Percentiles rank a stretch among this genome's conserved stretches.
These are phyloP conservation scores for Malassezia japonica DNA, from an alignment of 1,284 basidiomycete genomes.

Conservation along the genomic window DNA sequence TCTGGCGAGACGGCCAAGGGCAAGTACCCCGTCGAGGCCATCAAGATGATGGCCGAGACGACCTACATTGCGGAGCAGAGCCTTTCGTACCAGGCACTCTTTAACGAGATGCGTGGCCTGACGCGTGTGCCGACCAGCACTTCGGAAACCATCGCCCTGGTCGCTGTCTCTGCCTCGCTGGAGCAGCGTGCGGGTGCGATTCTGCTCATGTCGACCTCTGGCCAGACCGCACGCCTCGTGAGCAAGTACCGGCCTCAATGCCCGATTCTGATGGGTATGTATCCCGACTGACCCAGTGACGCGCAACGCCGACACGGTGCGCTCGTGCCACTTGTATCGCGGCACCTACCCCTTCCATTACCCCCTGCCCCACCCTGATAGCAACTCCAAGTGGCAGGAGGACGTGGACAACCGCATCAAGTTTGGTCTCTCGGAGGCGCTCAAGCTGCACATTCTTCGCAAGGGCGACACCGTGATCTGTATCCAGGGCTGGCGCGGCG, in stretches of 20 bases:
- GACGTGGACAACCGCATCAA: constrained; percentile 61
- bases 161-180: constrained; percentile 43
- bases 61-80: constrained; percentile 45
- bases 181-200: constrained; percentile 54
- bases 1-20: constrained; percentile 48
- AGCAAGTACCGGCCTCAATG: constrained; percentile 92
- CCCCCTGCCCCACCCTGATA: constrained; percentile 75
- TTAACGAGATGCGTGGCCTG: constrained; percentile 52
- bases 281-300: constrained; percentile 61
- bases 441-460: constrained; percentile 76
- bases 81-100: constrained; percentile 44
- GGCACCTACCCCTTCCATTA: constrained; percentile 98
- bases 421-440: constrained; percentile 79
- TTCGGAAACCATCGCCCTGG: constrained; percentile 47
- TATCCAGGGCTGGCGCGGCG: constrained; percentile 97
- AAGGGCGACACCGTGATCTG: constrained; percentile 84
- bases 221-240: constrained; percentile 87
- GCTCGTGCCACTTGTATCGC: constrained; percentile 92
- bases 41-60: constrained; percentile 49
- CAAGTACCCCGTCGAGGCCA: constrained; percentile 51
- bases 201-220: constrained; percentile 81
- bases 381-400: constrained; percentile 83
- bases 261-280: constrained; percentile 60
- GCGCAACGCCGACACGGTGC: constrained; percentile 85
- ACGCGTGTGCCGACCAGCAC: constrained; percentile 43